Conservation (phyloP, 768 basidiomycete genomes). For the Dioszegia hungarica region DNA sequence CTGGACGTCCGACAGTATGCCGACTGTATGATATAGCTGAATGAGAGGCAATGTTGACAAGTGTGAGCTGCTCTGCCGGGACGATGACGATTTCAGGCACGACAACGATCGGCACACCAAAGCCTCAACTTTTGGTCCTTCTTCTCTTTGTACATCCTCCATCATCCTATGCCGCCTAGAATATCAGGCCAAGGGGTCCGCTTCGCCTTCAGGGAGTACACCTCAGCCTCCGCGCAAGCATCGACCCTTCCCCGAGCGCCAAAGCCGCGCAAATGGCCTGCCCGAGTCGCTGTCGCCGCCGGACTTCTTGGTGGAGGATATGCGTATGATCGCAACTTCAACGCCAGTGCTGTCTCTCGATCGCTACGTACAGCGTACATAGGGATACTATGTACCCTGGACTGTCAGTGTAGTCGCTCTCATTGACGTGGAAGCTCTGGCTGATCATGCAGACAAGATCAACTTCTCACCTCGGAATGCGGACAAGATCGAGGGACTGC, state of each 20-base stretch:
- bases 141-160: too few relatives aligned
- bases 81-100: conserved; percentile 2
- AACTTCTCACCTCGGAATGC: conserved; percentile 69
- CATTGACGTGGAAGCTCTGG: too few relatives aligned
- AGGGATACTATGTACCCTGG: conserved; percentile 49
- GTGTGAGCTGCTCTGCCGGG: too few relatives aligned
- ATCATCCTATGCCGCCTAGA: conserved; percentile 6
- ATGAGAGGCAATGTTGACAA: too few relatives aligned
- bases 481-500: conserved; percentile 70
- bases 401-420: conserved; percentile 48
- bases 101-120: too few relatives aligned
- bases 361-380: conserved; percentile 58
- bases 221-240: not conserved
- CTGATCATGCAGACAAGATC: conserved; percentile 68
- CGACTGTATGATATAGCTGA: too few relatives aligned
- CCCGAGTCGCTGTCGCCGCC: conserved; percentile 22
- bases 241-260: not conserved
- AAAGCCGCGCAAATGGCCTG: conserved; percentile 14
- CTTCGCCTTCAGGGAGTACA: not conserved
- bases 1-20: too few relatives aligned
- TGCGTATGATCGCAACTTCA: conserved; percentile 55
- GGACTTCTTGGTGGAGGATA: conserved; percentile 53
- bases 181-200: not conserved
- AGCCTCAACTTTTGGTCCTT: not conserved
- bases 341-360: conserved; percentile 59